Conservation (phyloP, 305 asterid genomes). For the Ajuga reptans region DNA sequence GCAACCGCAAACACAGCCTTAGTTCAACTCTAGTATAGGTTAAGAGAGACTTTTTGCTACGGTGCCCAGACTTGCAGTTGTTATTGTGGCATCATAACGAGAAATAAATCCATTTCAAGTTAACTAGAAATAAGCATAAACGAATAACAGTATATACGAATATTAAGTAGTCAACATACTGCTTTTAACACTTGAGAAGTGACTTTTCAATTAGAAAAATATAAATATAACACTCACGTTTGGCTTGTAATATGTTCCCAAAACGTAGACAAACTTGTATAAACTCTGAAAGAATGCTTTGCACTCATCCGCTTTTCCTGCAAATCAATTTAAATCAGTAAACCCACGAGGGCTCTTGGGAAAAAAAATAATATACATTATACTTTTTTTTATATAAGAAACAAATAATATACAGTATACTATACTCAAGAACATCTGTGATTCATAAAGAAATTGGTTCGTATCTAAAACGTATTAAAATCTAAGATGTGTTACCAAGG, state of each 20-base stretch:
- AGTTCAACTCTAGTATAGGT: neutral
- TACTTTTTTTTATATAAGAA: too few species aligned
- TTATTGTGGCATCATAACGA: neutral
- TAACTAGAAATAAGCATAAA: neutral
- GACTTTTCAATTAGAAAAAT: neutral
- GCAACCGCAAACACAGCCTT: too few species aligned
- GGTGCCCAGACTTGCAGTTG: neutral
- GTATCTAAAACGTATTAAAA: neutral
- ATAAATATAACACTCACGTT: conserved; percentile 50
- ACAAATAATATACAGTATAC: neutral
- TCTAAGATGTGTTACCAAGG: neutral
- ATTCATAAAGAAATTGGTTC: neutral
- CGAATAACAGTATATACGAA: neutral
- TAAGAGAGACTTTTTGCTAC: neutral
- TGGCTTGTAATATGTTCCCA: conserved; percentile 96
- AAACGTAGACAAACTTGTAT: conserved; percentile 78
- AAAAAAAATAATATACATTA: neutral
- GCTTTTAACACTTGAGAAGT: too few species aligned
- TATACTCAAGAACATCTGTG: neutral
- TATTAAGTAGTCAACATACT: neutral
- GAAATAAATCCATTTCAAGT: neutral
- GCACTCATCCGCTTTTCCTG: conserved; percentile 85
- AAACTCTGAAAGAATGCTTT: conserved; percentile 57
- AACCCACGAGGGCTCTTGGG: neutral
- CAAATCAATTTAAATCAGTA: conserved; percentile 25